Conservation (phyloP, 2,329 filamentous ascomycete genomes). For the Venturia aucupariae region DNA sequence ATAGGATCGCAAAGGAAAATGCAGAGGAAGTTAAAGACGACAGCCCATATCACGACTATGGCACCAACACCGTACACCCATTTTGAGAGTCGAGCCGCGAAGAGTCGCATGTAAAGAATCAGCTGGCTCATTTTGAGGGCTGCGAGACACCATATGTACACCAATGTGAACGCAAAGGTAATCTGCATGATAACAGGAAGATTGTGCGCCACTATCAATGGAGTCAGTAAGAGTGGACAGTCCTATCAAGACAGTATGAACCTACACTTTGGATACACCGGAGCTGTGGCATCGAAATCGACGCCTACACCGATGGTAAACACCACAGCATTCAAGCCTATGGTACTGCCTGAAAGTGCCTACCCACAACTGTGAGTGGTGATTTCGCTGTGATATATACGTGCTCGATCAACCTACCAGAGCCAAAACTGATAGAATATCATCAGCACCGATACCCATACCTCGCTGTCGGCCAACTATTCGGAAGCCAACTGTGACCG, state of each 20-base stretch:
- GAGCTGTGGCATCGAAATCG: neutral
- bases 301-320: neutral
- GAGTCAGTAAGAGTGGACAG: neutral
- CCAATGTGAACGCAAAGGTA: neutral
- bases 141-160: neutral
- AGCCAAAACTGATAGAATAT: neutral
- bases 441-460: neutral
- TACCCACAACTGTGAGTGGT: neutral
- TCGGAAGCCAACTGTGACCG: neutral
- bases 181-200: neutral
- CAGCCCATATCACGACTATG: neutral
- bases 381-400: neutral
- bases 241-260: neutral
- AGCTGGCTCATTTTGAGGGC: neutral
- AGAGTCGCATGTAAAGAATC: neutral
- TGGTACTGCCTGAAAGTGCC: neutral
- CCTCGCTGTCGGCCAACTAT: neutral
- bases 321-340: neutral
- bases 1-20: neutral
- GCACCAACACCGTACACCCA: neutral
- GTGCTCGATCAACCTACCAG: neutral
- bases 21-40: neutral
- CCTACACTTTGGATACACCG: neutral
- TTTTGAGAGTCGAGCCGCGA: neutral
- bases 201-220: neutral